These are phyloP conservation scores for Sporisorium sorghi DNA, from an alignment of 1,284 basidiomycete genomes.

Conservation along the genomic window DNA sequence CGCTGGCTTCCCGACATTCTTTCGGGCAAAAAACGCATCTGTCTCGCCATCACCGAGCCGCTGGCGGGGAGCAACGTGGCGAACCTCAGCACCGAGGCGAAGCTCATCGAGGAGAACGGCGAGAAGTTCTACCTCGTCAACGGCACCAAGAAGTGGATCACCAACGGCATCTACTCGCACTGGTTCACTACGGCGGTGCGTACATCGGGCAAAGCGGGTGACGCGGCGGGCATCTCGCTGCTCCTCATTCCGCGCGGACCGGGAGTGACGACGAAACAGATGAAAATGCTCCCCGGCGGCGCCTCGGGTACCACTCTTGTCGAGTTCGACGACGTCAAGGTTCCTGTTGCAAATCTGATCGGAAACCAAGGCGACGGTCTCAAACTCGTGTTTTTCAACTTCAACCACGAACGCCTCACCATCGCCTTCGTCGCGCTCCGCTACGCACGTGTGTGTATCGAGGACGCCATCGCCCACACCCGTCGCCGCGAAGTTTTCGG, in stretches of 20 bases:
- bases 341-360: slow-evolving; percentile 69
- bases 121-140: slow-evolving; percentile 69
- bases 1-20: slow-evolving; percentile 57
- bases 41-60: slow-evolving; percentile 65
- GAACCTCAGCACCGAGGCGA: slow-evolving; percentile 63
- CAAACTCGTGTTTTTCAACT: slow-evolving; percentile 53
- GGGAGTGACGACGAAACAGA: slow-evolving; percentile 61
- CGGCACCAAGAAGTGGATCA: slow-evolving; percentile 70
- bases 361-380: slow-evolving; percentile 64
- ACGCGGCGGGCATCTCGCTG: slow-evolving; percentile 68
- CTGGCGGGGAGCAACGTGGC: slow-evolving; percentile 69
- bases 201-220: slow-evolving; percentile 69
- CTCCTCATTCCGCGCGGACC: slow-evolving; percentile 63
- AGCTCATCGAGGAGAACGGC: slow-evolving; percentile 62
- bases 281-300: slow-evolving; percentile 66
- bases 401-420: slow-evolving; percentile 57
- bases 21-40: slow-evolving; percentile 54
- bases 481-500: slow-evolving; percentile 58
- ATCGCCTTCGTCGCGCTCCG: slow-evolving; percentile 57
- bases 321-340: slow-evolving; percentile 66
- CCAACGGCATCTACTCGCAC: slow-evolving; percentile 66
- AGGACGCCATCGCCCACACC: slow-evolving; percentile 54
- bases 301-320: slow-evolving; percentile 68
- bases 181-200: slow-evolving; percentile 68
- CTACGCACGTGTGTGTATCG: slow-evolving; percentile 54